A percentile compares a stretch with the other conserved stretches of the same genome.
Conservation (phyloP, 192 early-diverging fungal species). For the Backusella tarrabulga region DNA sequence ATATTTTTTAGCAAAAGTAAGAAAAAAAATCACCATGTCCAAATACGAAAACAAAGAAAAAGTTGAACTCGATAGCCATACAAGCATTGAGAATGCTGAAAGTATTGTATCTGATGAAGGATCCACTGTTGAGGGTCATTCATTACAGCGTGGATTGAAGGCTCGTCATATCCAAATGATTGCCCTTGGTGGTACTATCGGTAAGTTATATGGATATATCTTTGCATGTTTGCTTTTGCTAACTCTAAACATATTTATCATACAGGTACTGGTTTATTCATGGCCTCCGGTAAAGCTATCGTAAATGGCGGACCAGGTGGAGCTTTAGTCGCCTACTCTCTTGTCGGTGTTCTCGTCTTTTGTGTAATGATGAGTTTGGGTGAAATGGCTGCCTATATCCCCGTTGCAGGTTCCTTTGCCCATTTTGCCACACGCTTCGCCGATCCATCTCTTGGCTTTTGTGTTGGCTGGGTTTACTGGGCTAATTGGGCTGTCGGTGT, state of each 20-base stretch:
- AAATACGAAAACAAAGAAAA: constrained; percentile 15
- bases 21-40: not conserved
- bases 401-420: constrained; percentile 78
- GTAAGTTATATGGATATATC: not conserved
- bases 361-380: constrained; percentile 71
- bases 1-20: not conserved
- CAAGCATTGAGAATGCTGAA: constrained; percentile 3
- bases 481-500: constrained; percentile 68
- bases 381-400: constrained; percentile 77
- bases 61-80: not conserved
- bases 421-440: constrained; percentile 78
- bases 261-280: constrained; percentile 68
- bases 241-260: not conserved
- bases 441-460: constrained; percentile 64
- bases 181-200: constrained; percentile 29
- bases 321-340: constrained; percentile 60
- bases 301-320: constrained; percentile 70
- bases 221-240: not conserved
- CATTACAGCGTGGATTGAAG: constrained; percentile 19
- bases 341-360: constrained; percentile 61
- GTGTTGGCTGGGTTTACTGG: constrained; percentile 27
- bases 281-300: constrained; percentile 67
- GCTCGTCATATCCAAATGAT: constrained; percentile 36
- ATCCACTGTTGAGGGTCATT: not conserved
- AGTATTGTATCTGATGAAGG: not conserved